Evolutionary conservation across 2,329 filamentous ascomycete genomes (phyloP), one percentile per base, ranked within the genome.

Genomic region (Penicillium sp.): DNA sequence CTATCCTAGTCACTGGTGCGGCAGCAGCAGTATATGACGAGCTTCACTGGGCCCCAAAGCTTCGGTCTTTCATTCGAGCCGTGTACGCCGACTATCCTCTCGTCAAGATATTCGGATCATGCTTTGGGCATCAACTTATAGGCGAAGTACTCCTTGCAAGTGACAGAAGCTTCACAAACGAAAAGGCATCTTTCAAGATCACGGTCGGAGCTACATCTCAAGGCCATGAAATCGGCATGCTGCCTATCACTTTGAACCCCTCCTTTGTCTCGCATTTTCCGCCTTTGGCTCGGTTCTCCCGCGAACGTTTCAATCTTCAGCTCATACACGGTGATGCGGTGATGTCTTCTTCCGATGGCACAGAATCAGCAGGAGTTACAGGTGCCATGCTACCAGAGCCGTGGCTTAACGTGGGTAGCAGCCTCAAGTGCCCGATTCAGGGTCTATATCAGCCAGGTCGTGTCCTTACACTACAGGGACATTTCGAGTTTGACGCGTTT

Each of bases 261-360:
- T 27, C 27, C 8, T 67, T 68, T 11, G 27, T 41, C 9, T 31
- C 34, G 9, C 55, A 36, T 14, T 47, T 18, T 16, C 45, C 42
- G 18, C 52, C 24, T 54, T 57, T 43, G 13, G 29, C n/a, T 2
- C 36, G 48, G 1, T 46, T 41, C 3, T n/a, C 49, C 3, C 18
- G 43, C 3, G 21, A 44, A 6, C 40, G 54, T 32, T 47, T 69
- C 42, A 56, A 56, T 3, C 39, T 71, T 14, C 68, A 71, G 48
- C 52, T 70, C 49, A 57, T 71, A 8, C 69, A 71, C 43, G 66
- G 67, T 2, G 69, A 71, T 50, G 59, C 63, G 16, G 68, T 70
- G 1, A 51, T 60, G 10, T 44, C 58, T 9, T 32, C 42, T 7
- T 27, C 31, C 14, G 48, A 49, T n/a, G 9, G 9, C 3, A n/a